Evolutionary conservation across 805 yeast genomes (phyloP), one percentile per base, ranked within the genome.

Genomic region (Starmera dryadoides): DNA sequence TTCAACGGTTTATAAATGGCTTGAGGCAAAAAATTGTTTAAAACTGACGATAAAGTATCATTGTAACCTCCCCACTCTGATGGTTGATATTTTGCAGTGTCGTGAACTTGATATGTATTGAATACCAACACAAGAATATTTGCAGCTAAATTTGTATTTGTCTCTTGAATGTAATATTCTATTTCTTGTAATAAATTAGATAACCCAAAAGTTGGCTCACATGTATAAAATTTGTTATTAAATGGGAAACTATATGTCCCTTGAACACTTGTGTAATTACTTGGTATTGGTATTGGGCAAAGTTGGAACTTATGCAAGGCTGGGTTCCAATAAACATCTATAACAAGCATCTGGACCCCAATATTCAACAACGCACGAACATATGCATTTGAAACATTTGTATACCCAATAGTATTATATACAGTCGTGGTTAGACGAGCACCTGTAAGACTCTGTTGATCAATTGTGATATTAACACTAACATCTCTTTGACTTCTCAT

Each of bases 281-380:
- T 33, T 6, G 66, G 61, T 18, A 62, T 57, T 2, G 68, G 65
- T 2, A 66, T 66, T 0, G 84, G 81, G 46, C 85, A 79, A 3
- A 79, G 53, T 46, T 77, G 81, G 76, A 83, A 79, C 40, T 58
- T 61, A 9, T 42, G 37, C 3, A 66, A 58, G 32, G 59, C 48
- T 36, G 71, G 74, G 48, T 73, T 75, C 67, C 76, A 73, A 53
- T 78, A 79, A 21, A 80, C 39, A 49, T 82, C 85, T 4, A 79
- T 37, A 39, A 63, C 57, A n/a, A 77, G 53, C 0, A 67, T 55
- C 38, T 68, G 71, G 1, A 69, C 59, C 0, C 84, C 84, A 2
- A 57, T 56, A 29, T 55, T 48, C 33, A 81, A 46, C 16, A 77
- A 35, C 0, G 45, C 39, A 4, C 48, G 38, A 2, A 72, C 46